Evolutionary conservation across 345 rosid species (phyloP).

Genomic region (Populus ilicifolia): DNA sequence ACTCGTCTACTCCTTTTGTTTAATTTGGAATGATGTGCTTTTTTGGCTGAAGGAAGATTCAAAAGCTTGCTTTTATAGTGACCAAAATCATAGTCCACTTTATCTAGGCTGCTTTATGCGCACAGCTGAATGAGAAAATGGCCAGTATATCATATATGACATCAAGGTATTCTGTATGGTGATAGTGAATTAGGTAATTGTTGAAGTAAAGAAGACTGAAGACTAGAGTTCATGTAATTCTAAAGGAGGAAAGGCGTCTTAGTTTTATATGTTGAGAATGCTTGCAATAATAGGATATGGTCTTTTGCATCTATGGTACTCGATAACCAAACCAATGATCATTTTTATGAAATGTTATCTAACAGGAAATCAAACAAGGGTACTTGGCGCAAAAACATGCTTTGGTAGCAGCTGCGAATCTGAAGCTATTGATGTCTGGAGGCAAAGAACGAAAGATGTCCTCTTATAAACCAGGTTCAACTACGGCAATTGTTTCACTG

Average conservation of each 20-base stretch:
- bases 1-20: neutral
- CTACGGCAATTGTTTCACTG: constrained; percentile 54
- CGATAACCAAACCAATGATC: too few species aligned
- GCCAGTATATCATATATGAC: too few species aligned
- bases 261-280: too few species aligned
- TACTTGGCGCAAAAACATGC: constrained; percentile 69
- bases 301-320: too few species aligned
- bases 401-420: constrained; percentile 53
- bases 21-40: neutral
- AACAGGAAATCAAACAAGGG: constrained; percentile 82
- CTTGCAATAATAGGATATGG: too few species aligned
- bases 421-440: constrained; percentile 57
- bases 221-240: too few species aligned
- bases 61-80: neutral
- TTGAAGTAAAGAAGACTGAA: too few species aligned
- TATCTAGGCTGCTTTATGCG: neutral
- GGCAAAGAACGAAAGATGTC: constrained; percentile 54
- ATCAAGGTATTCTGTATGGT: too few species aligned
- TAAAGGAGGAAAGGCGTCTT: too few species aligned
- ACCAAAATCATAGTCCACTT: neutral
- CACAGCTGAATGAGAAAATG: too few species aligned
- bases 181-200: too few species aligned
- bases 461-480: constrained; percentile 41
- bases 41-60: neutral
- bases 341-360: neutral